Evolutionary conservation across 768 basidiomycete species (phyloP).

Genomic region (Tremella fuciformis): DNA sequence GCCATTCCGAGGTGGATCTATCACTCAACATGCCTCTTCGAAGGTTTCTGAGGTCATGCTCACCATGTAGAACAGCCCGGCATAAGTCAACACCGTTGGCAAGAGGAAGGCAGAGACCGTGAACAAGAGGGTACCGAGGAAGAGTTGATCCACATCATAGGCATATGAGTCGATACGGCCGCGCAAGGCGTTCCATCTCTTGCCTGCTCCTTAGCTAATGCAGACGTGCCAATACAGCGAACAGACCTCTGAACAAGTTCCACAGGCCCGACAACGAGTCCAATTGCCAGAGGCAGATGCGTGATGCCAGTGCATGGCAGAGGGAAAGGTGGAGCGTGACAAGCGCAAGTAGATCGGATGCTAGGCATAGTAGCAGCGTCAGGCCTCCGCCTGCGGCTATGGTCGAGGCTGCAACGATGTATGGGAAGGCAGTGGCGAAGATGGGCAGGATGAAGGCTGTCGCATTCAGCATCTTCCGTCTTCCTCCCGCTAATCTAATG

Average conservation of each 20-base stretch:
- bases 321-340: slow-evolving; percentile 70
- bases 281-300: slow-evolving; percentile 64
- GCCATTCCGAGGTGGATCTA: slow-evolving; percentile 63
- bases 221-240: too few relatives aligned
- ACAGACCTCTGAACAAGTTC: slow-evolving; percentile 82
- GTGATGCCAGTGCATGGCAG: slow-evolving; percentile 64
- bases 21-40: neutral
- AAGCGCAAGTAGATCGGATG: slow-evolving; percentile 65
- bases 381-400: slow-evolving; percentile 49
- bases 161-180: slow-evolving; percentile 84
- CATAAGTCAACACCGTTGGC: slow-evolving; percentile 80
- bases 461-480: neutral
- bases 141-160: slow-evolving; percentile 87
- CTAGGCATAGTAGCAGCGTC: slow-evolving; percentile 65
- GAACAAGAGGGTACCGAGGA: slow-evolving; percentile 72
- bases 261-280: slow-evolving; percentile 67
- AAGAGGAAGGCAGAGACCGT: slow-evolving; percentile 52
- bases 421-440: neutral
- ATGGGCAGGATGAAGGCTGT: neutral
- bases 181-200: slow-evolving; percentile 79
- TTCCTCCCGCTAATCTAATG: slow-evolving; percentile 40
- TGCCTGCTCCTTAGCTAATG: slow-evolving; percentile 59
- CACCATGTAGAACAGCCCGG: slow-evolving; percentile 69
- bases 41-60: slow-evolving; percentile 40
- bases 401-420: slow-evolving; percentile 45